Evolutionary conservation across 768 basidiomycete genomes (phyloP).

Genomic region (Pleurotus pulmonarius): DNA sequence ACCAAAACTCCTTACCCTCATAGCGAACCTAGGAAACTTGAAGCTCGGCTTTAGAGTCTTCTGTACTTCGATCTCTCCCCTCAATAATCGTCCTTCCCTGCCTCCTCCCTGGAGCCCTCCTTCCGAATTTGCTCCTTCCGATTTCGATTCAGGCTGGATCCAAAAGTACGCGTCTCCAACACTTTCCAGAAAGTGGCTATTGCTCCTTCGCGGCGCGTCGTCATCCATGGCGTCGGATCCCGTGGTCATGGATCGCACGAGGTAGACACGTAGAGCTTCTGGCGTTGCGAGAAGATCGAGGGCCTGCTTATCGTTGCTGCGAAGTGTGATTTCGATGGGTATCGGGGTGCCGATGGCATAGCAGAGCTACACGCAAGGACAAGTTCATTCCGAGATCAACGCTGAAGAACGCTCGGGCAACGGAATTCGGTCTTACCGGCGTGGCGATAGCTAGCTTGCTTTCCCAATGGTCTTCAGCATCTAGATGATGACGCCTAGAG

Average conservation of each 20-base stretch:
- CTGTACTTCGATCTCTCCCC: constrained; percentile 50
- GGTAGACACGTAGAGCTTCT: constrained; percentile 33
- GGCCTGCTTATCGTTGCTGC: constrained; percentile 39
- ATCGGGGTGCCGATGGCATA: constrained; percentile 50
- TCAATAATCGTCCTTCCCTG: constrained; percentile 30
- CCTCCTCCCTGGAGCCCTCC: constrained; percentile 23
- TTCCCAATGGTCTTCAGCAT: not conserved
- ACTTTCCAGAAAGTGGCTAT: constrained; percentile 41
- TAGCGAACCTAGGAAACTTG: constrained; percentile 36
- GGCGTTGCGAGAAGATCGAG: constrained; percentile 46
- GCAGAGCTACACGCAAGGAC: constrained; percentile 29
- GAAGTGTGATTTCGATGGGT: constrained; percentile 45
- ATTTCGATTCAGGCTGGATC: constrained; percentile 18
- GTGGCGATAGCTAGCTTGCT: constrained; percentile 46
- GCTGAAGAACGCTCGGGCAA: too few species aligned
- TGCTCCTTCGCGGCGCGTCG: constrained; percentile 31
- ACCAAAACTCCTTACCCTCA: constrained; percentile 31
- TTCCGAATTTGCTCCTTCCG: too few species aligned
- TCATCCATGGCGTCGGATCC: constrained; percentile 44
- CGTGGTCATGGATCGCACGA: constrained; percentile 44
- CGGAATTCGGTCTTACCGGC: constrained; percentile 29
- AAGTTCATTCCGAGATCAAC: too few species aligned
- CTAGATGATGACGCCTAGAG: not conserved
- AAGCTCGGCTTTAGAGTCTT: constrained; percentile 39
- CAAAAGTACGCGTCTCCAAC: constrained; percentile 48